Percentiles rank a stretch among this genome's conserved stretches.
These are phyloP conservation scores for Rhodotorula sp. DNA, from an alignment of 1,284 basidiomycete genomes.

Conservation along the genomic window DNA sequence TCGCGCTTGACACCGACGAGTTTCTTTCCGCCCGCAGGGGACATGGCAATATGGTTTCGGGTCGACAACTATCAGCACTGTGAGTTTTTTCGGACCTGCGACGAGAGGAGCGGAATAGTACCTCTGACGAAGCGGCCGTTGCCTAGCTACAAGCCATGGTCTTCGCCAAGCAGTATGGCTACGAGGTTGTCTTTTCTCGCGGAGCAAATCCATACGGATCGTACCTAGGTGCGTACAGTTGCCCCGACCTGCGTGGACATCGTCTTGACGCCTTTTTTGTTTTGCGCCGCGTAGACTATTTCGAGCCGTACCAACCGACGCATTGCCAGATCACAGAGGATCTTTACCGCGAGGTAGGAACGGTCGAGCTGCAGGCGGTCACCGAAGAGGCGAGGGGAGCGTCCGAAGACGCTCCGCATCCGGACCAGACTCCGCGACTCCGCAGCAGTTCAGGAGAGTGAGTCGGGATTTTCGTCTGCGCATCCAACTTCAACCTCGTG, in stretches of 20 bases:
- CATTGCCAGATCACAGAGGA: background rate
- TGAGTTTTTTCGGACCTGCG: background rate
- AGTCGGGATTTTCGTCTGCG: background rate
- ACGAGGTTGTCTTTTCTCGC: slow-evolving; percentile 17
- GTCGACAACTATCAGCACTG: slow-evolving; percentile 2
- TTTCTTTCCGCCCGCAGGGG: background rate
- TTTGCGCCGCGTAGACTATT: background rate
- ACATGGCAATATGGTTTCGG: slow-evolving; percentile 22
- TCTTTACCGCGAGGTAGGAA: background rate
- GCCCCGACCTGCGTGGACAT: too few species aligned
- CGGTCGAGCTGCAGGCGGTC: background rate
- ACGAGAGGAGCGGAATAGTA: too few species aligned
- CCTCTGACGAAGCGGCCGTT: background rate
- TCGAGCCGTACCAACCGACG: background rate
- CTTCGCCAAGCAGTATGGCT: slow-evolving; percentile 17
- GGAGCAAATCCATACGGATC: slow-evolving; percentile 14
- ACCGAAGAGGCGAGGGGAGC: too few species aligned
- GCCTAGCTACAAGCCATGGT: background rate
- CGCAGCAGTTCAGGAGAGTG: background rate
- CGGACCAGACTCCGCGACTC: too few species aligned
- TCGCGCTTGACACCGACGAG: background rate
- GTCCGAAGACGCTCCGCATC: too few species aligned
- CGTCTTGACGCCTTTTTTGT: too few species aligned
- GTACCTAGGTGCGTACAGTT: slow-evolving; percentile 3
- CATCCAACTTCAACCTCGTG: too few species aligned